Percentiles rank a stretch among this genome's conserved stretches.
Evolutionary conservation across 345 rosid genomes (phyloP).

Genomic region (Psidium guajava): DNA sequence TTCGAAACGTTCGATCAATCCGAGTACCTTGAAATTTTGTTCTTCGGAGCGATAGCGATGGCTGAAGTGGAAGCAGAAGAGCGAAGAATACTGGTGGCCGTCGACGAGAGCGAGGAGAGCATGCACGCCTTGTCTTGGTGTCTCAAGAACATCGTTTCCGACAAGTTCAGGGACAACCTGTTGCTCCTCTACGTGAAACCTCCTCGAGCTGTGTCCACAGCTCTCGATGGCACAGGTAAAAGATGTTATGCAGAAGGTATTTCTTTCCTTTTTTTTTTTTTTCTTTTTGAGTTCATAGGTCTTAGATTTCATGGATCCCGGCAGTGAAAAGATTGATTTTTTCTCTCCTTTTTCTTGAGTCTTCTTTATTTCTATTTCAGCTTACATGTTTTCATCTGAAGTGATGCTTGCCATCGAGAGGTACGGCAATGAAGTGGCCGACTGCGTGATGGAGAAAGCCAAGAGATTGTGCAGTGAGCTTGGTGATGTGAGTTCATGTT

Average conservation of each 20-base stretch:
- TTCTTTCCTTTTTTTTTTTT: background rate
- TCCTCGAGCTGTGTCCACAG: slow-evolving; percentile 16
- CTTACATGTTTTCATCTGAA: slow-evolving; percentile 49
- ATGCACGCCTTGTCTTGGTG: slow-evolving; percentile 55
- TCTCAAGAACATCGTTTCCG: slow-evolving; percentile 25
- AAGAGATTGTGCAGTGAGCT: slow-evolving; percentile 27
- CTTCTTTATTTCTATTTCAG: slow-evolving; percentile 11
- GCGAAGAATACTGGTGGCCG: slow-evolving; percentile 41
- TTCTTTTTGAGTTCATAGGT: background rate
- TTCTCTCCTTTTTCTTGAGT: background rate
- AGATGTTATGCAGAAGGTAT: background rate
- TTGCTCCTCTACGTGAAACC: slow-evolving; percentile 41
- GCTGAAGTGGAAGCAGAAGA: slow-evolving; percentile 9
- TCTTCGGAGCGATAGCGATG: background rate
- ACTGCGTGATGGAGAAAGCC: slow-evolving; percentile 32
- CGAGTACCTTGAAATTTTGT: background rate
- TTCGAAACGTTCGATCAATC: background rate
- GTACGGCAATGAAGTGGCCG: slow-evolving; percentile 33
- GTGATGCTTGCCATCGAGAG: slow-evolving; percentile 27
- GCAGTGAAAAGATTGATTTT: background rate
- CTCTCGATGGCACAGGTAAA: slow-evolving; percentile 44
- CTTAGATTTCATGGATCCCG: background rate
- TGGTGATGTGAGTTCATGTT: slow-evolving; percentile 7
- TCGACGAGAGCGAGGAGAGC: slow-evolving; percentile 61
- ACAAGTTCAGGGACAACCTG: slow-evolving; percentile 23